Evolutionary conservation across 2,329 filamentous ascomycete species (phyloP), one percentile per base, ranked within the genome.

Genomic region (Sphaerulina populicola): DNA sequence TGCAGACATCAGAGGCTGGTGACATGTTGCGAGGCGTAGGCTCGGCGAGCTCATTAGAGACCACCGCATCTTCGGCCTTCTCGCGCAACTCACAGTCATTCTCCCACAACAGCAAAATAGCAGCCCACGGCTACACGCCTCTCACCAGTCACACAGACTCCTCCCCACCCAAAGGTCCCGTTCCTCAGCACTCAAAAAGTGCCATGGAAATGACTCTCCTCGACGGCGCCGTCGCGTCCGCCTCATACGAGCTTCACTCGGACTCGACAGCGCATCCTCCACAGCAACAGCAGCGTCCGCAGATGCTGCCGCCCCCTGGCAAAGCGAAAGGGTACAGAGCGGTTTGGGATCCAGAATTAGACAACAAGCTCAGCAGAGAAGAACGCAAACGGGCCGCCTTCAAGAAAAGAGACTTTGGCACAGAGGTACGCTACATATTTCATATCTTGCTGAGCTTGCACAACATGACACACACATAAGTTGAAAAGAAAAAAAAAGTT

Each of bases 41-140:
- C 62, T 89, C 86, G 45, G 79, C 82, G 51, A 87, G 82, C 70
- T 88, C 85, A 51, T 77, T 83, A 64, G 76, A 78, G 51, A 88
- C 83, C 71, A 80, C 82, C 48, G 77, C 77, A 45, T 88, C 84
- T 40, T 88, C 87, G 49, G 75, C 85, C 58, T 86, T 86, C 70
- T 86, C 81, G 61, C 71, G 72, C 60, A 71, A 73, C 57, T 67
- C 73, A 52, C 70, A 73, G 51, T 68, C 72, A 61, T 66, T 73
- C 62, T 80, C 79, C 66, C 71, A 77, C 66, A 78, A 77, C 61
- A 75, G 77, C 65, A 76, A 77, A 58, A 68, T 74, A 56, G 73
- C 73, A 56, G 73, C 72, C 65, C 73, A 74, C 62, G 77, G 75
- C 55, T 71, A 83, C 47, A 85, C 82, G 18, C 82, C 82, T 53